Base-by-base conservation (phyloP, 2,329 filamentous ascomycete species). In the Fusarium marasasianum region DNA sequence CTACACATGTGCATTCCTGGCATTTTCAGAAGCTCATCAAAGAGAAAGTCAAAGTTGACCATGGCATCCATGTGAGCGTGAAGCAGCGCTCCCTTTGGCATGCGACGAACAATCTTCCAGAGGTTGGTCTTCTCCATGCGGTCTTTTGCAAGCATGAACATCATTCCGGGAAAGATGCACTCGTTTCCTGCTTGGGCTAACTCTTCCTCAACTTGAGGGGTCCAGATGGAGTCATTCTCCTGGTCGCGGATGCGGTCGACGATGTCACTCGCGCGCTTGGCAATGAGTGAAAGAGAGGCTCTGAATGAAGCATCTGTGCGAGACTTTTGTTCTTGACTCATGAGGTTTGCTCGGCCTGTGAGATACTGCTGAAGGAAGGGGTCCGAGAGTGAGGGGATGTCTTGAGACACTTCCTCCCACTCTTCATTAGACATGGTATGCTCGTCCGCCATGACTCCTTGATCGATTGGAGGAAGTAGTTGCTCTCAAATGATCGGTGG, bases 11-110 rank as follows among this genome's bases (percentile, higher is more conserved):
- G 92, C 78, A 98, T 92, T 4, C 94, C 94, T 0, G 91, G 90
- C 1, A 91, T 92, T 17, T 86, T 85, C 72, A 98, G 87, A 6
- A 94, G 89, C 76, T 92, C 87, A 11, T 91, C 88, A 44, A 97
- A 87, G 13, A 98, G 84, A 84, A 91, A 97, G 79, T 94, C 92
- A 73, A 95, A 91, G 81, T 98, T 93, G 56, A 97, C 93, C 91
- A 97, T 97, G 77, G 95, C 94, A 81, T 97, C 94, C 80, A 97
- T 86, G 82, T 98, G 95, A 48, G 94, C 94, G 84, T 98, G 95
- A 69, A 97, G 84, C 37, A 97, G 86, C 14, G 92, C 88, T 18
- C 96, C 96, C 82, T 98, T 98, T 35, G 96, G 96, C 93, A 98
- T 94, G 73, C 86, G 89, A 67, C 91, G 89, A 22, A 98, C 89